These are phyloP conservation scores for Zarea fungicola DNA, from an alignment of 2,329 filamentous ascomycete genomes.

Conservation along the genomic window DNA sequence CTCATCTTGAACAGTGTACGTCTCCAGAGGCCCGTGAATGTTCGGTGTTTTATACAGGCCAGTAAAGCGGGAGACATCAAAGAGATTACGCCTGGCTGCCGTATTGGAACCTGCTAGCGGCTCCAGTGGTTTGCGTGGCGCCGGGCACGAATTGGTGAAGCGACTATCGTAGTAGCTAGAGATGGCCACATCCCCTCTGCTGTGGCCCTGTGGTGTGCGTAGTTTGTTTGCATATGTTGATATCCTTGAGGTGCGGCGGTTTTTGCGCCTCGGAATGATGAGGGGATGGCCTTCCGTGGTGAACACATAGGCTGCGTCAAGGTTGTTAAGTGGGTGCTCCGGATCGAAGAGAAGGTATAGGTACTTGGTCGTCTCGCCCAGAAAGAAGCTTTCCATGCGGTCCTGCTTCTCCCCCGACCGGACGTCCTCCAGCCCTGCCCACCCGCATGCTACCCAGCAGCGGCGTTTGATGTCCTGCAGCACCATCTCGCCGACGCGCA, in stretches of 20 bases:
- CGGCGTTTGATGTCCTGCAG: slow-evolving; percentile 79
- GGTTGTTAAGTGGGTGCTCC: slow-evolving; percentile 77
- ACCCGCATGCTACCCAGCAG: slow-evolving; percentile 88
- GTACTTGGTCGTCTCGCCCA: slow-evolving; percentile 95
- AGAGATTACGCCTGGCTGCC: slow-evolving; percentile 74
- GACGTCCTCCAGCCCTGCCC: slow-evolving; percentile 84
- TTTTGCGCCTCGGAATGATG: slow-evolving; percentile 62
- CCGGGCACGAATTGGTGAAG: slow-evolving; percentile 61
- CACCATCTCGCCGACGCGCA: slow-evolving; percentile 94
- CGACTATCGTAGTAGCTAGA: slow-evolving; percentile 36
- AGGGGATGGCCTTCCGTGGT: slow-evolving; percentile 94
- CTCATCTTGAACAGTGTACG: slow-evolving; percentile 33
- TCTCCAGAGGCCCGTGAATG: slow-evolving; percentile 43
- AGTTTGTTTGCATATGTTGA: too few relatives aligned
- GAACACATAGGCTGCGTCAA: slow-evolving; percentile 87
- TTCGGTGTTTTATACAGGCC: slow-evolving; percentile 73
- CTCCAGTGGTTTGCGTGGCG: slow-evolving; percentile 45
- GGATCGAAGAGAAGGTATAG: slow-evolving; percentile 86
- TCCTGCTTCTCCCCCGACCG: slow-evolving; percentile 80
- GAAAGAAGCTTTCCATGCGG: slow-evolving; percentile 98
- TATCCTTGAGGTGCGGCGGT: too few relatives aligned
- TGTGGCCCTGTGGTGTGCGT: slow-evolving; percentile 16
- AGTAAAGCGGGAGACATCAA: slow-evolving; percentile 81
- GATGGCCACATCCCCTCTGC: slow-evolving; percentile 17
- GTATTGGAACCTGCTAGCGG: slow-evolving; percentile 73